Conservation (phyloP, 140 eudicot species). For the Stevia rebaudiana region DNA sequence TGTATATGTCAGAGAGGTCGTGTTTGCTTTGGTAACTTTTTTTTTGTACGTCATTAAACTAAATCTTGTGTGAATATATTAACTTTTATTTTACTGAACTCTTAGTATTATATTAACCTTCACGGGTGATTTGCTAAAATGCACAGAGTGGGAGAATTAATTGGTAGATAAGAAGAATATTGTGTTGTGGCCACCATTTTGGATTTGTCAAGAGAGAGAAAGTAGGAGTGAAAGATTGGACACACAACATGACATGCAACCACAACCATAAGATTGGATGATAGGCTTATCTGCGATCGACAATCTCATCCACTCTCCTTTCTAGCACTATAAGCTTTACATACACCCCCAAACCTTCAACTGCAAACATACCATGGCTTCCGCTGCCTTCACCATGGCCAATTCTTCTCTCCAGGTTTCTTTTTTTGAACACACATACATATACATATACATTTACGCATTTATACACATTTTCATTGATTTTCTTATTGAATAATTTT, state of each 20-base stretch:
- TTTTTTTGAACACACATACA: background rate
- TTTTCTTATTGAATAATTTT: background rate
- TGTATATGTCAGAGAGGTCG: too few species aligned
- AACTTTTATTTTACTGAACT: too few species aligned
- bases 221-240: slow-evolving; percentile 15
- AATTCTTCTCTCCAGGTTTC: slow-evolving; percentile 73
- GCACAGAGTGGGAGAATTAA: too few species aligned
- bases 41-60: too few species aligned
- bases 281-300: slow-evolving; percentile 55
- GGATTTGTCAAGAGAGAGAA: slow-evolving; percentile 26
- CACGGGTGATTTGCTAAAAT: too few species aligned
- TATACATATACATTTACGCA: background rate
- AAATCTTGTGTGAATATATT: too few species aligned
- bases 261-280: slow-evolving; percentile 50
- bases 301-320: slow-evolving; percentile 63
- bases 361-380: slow-evolving; percentile 50
- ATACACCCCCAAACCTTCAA: slow-evolving; percentile 24
- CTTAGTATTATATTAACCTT: too few species aligned
- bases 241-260: slow-evolving; percentile 17
- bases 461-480: background rate
- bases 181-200: slow-evolving; percentile 21
- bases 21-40: too few species aligned
- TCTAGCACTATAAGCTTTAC: slow-evolving; percentile 27
- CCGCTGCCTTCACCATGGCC: slow-evolving; percentile 73
- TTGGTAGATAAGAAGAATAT: slow-evolving; percentile 26